Evolutionary conservation across 164 flowering plant genomes (phyloP), one percentile per base, ranked within the genome.

Genomic region (Sextonia rubra): DNA sequence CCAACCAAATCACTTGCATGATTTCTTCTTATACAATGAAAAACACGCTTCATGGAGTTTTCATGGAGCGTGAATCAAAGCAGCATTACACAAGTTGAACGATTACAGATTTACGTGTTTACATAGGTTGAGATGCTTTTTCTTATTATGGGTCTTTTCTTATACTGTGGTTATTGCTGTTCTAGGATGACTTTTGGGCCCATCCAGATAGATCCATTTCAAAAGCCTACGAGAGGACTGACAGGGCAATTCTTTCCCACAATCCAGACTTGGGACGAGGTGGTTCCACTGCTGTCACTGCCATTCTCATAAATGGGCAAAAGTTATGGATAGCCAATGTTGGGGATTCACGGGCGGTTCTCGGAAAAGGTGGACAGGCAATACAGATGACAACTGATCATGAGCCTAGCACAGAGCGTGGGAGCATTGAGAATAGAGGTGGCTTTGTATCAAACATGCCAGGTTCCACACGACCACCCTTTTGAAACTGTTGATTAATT

Each of bases 381-480:
- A 80, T 73, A 72, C 93, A 90, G 76, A 83, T 89, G 92, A 83
- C 80, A 32, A 80, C 72, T 62, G 97, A 92, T 71, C 97, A 92
- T 76, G 97, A 92, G 73, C 97, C 97, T 24, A 89, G 81, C 78
- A 82, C 85, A 47, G 97, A 92, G 75, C 86, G 97, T 4, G 90
- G 80, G 49, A 90, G 84, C 89, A 90, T 92, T 72, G 95, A 91
- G 77, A 70, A 82, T 65, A 83, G 77, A 84, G 97, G 97, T 0
- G 97, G 97, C 47, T 91, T 90, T 65, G 95, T 92, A 78, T 90
- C 95, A 37, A 92, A 90, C 74, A 89, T 90, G 91, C 95, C 95
- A 90, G 97, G 97, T 92, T 71, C 61, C 70, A 14, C 63, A 52
- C 14, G 1, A n/a, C n/a, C 25, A 68, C 60, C 25, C 23, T 61